Evolutionary conservation across 1,139 yeast genomes (phyloP).

Genomic region (Saccharomyces hybrid): DNA sequence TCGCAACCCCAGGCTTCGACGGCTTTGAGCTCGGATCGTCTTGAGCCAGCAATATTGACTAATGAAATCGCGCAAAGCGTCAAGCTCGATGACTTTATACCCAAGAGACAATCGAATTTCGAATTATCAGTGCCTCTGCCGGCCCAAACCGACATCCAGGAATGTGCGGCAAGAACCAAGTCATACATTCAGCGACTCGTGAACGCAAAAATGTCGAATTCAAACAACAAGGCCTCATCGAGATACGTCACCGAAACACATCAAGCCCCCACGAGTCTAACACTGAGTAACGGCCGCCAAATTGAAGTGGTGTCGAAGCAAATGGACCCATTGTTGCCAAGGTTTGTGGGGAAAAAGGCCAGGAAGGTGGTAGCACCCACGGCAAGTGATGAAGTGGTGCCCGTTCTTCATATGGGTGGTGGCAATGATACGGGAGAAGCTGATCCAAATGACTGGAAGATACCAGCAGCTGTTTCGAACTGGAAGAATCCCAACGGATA

Average conservation of each 20-base stretch:
- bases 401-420: constrained; percentile 28
- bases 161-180: constrained; percentile 40
- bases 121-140: constrained; percentile 35
- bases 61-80: constrained; percentile 8
- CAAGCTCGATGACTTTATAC: constrained; percentile 37
- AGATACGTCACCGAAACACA: background rate
- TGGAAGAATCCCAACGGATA: constrained; percentile 96
- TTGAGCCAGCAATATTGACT: constrained; percentile 8
- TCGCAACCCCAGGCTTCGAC: background rate
- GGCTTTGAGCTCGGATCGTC: background rate
- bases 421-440: background rate
- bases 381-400: constrained; percentile 42
- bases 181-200: constrained; percentile 42
- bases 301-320: constrained; percentile 52
- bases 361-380: constrained; percentile 74
- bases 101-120: constrained; percentile 39
- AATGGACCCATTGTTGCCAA: constrained; percentile 83
- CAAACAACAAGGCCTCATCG: constrained; percentile 10
- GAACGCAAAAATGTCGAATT: constrained; percentile 33
- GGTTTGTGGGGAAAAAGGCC: constrained; percentile 50
- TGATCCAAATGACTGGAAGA: constrained; percentile 47
- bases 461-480: constrained; percentile 87
- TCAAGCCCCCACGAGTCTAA: constrained; percentile 2
- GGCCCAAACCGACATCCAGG: constrained; percentile 35
- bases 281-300: constrained; percentile 26